A percentile compares a stretch with the other conserved stretches of the same genome.
Evolutionary conservation across 2,329 filamentous ascomycete species (phyloP).

Genomic region (Ascochyta fabae): DNA sequence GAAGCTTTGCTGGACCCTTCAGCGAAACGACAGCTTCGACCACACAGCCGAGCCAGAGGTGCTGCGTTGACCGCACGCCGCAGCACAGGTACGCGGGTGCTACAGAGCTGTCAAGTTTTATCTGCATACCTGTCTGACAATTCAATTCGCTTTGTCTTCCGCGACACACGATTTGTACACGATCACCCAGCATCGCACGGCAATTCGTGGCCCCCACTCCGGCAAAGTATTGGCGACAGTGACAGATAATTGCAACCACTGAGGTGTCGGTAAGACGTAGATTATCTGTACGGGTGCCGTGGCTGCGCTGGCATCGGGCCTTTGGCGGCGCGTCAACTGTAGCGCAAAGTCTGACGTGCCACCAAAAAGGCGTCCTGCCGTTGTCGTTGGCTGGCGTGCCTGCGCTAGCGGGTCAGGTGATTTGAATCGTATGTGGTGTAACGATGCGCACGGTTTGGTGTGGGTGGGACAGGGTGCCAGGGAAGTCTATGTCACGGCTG

Average conservation of each 20-base stretch:
- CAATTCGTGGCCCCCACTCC: not conserved
- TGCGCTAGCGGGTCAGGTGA: slow-evolving; percentile 20
- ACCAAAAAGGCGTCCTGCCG: slow-evolving; percentile 13
- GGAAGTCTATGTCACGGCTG: not conserved
- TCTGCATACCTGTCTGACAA: not conserved
- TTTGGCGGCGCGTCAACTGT: slow-evolving; percentile 17
- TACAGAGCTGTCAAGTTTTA: slow-evolving; percentile 9
- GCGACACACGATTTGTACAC: slow-evolving; percentile 11
- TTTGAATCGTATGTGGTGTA: slow-evolving; percentile 16
- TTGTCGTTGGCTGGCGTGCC: slow-evolving; percentile 18
- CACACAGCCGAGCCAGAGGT: not conserved
- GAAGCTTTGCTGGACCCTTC: slow-evolving; percentile 15
- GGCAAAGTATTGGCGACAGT: slow-evolving; percentile 3
- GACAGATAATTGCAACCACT: slow-evolving; percentile 8
- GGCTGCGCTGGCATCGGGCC: slow-evolving; percentile 11
- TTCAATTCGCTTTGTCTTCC: slow-evolving; percentile 6
- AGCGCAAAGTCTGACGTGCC: slow-evolving; percentile 17
- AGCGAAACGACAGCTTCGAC: not conserved
- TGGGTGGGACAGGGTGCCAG: slow-evolving; percentile 6
- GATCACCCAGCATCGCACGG: slow-evolving; percentile 8
- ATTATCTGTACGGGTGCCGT: slow-evolving; percentile 1
- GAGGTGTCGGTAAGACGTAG: slow-evolving; percentile 1
- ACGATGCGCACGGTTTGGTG: slow-evolving; percentile 10
- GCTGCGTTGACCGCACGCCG: not conserved
- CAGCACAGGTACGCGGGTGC: slow-evolving; percentile 9